Base-by-base conservation (phyloP, 2,329 filamentous ascomycete genomes). In the Aspergillus hiratsukae region DNA sequence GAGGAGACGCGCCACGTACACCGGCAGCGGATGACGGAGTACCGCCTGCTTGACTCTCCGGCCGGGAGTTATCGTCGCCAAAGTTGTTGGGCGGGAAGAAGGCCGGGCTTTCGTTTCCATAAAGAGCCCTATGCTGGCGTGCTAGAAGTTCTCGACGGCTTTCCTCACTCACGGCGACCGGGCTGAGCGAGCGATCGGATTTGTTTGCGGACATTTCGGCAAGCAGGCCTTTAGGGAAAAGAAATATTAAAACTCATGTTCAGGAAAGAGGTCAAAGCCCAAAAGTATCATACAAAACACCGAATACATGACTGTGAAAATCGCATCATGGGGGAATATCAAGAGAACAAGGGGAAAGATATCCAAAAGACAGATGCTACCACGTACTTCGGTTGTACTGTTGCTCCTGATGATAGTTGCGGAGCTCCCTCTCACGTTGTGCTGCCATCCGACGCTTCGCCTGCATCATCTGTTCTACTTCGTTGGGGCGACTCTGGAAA, bases 391-490 rank as follows among this genome's bases (percentile, higher is more conserved):
- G 88, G 83, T 97, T 96, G 81, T 96, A 97, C 86, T 99, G 94
- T 85, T 99, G 94, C 85, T 99, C 94, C 80, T 97, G 95, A 81
- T 99, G 94, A 80, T 97, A 96, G 80, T 97, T 99, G 78, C 94
- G 91, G 77, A 99, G 87, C 82, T 99, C 94, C 78, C 93, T 90
- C 83, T 99, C 94, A 78, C 94, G 90, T 81, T 97, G 94, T 76
- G 94, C 94, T 72, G 94, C 94, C 90, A 97, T 95, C 82, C 93
- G 89, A 81, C 94, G 91, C 85, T 97, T 97, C 70, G 91, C 92
- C 86, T 97, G 94, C 83, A 96, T 90, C 86, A 97, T 91, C 80
- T 97, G 92, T 80, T 97, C 94, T 76, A 91, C 90, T 81, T 97
- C 94, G 81, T 83, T 92, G 78, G 83, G 91, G 79, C 81, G 91